These are phyloP conservation scores for Hemerocallis citrina DNA, from an alignment of 106 monocot genomes.

Conservation along the genomic window DNA sequence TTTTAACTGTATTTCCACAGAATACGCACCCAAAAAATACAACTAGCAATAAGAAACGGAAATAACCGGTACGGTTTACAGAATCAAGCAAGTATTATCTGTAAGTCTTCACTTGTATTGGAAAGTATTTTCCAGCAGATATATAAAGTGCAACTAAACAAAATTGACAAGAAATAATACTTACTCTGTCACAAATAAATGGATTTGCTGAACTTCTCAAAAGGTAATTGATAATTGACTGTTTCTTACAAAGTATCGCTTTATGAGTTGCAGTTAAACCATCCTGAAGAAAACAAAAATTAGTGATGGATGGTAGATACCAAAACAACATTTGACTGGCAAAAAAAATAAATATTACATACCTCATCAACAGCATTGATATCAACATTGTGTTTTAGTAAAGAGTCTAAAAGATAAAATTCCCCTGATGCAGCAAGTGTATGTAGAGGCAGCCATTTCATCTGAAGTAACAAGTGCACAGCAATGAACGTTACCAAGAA, in stretches of 20 bases:
- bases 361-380: slow-evolving; percentile 85
- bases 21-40: too few species aligned
- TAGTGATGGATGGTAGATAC: slow-evolving; percentile 1
- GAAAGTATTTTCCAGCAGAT: neutral
- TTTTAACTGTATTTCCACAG: too few species aligned
- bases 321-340: slow-evolving; percentile 10
- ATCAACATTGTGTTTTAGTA: slow-evolving; percentile 80
- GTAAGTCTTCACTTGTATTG: too few species aligned
- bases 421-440: slow-evolving; percentile 84
- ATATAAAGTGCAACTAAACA: neutral
- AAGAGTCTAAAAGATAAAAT: slow-evolving; percentile 73
- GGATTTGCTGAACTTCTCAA: slow-evolving; percentile 91
- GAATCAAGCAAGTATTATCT: neutral
- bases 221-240: slow-evolving; percentile 80
- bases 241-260: slow-evolving; percentile 87
- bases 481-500: neutral
- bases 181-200: slow-evolving; percentile 69
- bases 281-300: slow-evolving; percentile 46
- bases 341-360: neutral
- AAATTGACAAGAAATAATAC: slow-evolving; percentile 7
- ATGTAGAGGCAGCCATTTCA: slow-evolving; percentile 90
- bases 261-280: slow-evolving; percentile 83
- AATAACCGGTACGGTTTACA: neutral
- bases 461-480: slow-evolving; percentile 36
- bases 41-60: too few species aligned